Conservation (phyloP, 192 early-diverging fungal genomes). For the Linnemannia exigua region DNA sequence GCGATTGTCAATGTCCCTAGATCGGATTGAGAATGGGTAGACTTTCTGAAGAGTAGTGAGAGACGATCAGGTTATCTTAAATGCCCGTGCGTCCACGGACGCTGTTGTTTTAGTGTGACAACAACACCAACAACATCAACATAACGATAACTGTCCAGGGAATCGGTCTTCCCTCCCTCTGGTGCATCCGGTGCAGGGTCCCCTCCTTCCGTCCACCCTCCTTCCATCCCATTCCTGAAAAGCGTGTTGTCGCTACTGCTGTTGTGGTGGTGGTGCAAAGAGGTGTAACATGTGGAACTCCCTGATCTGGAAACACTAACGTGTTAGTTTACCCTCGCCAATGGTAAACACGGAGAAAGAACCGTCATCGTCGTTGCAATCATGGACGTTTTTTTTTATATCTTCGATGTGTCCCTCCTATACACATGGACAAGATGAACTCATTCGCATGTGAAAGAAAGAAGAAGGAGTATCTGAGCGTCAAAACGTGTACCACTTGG, state of each 20-base stretch:
- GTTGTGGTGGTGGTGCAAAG: neutral
- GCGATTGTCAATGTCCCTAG: neutral
- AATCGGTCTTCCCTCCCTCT: neutral
- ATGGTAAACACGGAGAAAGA: neutral
- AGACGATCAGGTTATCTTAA: neutral
- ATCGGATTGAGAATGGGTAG: neutral
- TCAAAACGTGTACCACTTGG: neutral
- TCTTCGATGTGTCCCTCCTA: neutral
- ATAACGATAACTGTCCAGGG: too few species aligned
- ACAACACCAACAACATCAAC: neutral
- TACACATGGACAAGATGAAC: neutral
- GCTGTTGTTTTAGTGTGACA: neutral
- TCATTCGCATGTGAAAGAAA: conserved; percentile 5
- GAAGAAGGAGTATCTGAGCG: neutral
- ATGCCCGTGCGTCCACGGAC: neutral
- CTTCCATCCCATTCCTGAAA: too few species aligned
- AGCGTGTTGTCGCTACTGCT: too few species aligned
- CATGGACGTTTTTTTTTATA: neutral
- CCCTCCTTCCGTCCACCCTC: too few species aligned
- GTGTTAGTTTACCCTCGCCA: neutral
- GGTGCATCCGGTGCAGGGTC: neutral
- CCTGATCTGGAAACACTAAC: neutral
- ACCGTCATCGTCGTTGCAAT: too few species aligned
- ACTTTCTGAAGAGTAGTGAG: neutral
- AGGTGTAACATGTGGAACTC: neutral